These are phyloP conservation scores for Hyaloscypha bicolor DNA, from an alignment of 495 filamentous ascomycete genomes.

Conservation along the genomic window DNA sequence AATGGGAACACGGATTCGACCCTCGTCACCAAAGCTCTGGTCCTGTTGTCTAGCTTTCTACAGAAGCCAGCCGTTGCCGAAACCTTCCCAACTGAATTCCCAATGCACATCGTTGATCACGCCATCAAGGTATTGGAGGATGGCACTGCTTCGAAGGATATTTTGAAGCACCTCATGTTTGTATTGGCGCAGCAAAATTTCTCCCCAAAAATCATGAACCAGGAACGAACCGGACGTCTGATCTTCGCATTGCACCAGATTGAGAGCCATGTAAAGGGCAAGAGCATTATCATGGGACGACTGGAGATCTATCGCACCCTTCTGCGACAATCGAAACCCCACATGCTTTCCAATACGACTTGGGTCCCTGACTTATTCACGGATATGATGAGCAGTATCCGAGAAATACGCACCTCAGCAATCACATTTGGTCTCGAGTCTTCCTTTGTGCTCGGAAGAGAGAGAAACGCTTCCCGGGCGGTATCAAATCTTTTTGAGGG, in stretches of 20 bases:
- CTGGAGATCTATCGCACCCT: slow-evolving; percentile 77
- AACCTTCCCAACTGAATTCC: slow-evolving; percentile 73
- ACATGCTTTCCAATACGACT: slow-evolving; percentile 64
- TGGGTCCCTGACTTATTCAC: slow-evolving; percentile 85
- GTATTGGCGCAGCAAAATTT: slow-evolving; percentile 80
- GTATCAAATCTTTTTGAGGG: slow-evolving; percentile 67
- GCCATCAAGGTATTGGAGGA: slow-evolving; percentile 70
- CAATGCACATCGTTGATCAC: slow-evolving; percentile 76
- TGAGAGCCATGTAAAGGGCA: slow-evolving; percentile 75
- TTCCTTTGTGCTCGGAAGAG: slow-evolving; percentile 64
- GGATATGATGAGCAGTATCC: slow-evolving; percentile 75
- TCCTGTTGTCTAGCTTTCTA: slow-evolving; percentile 71
- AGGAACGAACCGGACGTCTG: slow-evolving; percentile 64
- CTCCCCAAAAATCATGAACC: slow-evolving; percentile 68
- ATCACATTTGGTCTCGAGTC: slow-evolving; percentile 71
- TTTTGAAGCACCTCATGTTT: slow-evolving; percentile 75
- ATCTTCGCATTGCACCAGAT: slow-evolving; percentile 68
- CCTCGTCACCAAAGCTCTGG: slow-evolving; percentile 74
- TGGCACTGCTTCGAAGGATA: slow-evolving; percentile 68
- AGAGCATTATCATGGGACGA: slow-evolving; percentile 71
- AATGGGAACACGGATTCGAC: slow-evolving; percentile 58
- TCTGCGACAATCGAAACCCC: slow-evolving; percentile 62
- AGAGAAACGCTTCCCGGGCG: slow-evolving; percentile 61
- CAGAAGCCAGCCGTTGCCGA: slow-evolving; percentile 65
- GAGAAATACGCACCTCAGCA: slow-evolving; percentile 73